phyloP scores from a whole-genome alignment of 805 yeast species.

The Torulaspora quercuum region DNA sequence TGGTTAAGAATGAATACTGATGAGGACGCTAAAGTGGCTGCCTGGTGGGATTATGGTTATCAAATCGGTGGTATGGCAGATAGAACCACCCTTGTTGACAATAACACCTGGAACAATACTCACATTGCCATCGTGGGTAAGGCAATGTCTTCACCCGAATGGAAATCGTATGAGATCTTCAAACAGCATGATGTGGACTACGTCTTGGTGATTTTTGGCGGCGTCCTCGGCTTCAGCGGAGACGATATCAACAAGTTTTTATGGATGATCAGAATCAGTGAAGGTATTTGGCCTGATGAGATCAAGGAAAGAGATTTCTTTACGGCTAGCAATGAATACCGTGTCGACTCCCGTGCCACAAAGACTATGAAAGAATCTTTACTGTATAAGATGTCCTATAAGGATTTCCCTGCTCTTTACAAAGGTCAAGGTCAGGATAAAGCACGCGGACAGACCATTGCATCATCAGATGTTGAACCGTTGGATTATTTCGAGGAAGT shows the following conservation, averaged over 20 bases:
- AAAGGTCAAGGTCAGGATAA: conserved; percentile 66
- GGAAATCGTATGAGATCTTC: conserved; percentile 81
- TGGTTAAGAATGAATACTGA: conserved; percentile 98
- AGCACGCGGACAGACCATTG: conserved; percentile 80
- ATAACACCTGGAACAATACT: conserved; percentile 99
- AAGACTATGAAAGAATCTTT: conserved; percentile 82
- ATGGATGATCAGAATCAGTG: conserved; percentile 99
- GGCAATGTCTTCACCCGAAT: conserved; percentile 91
- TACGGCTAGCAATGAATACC: conserved; percentile 82
- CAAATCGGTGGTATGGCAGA: conserved; percentile 99
- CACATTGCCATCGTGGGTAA: conserved; percentile 99
- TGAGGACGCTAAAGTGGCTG: conserved; percentile 92
- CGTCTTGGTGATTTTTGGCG: conserved; percentile 90
- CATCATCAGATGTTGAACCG: conserved; percentile 46
- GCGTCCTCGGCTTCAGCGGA: conserved; percentile 87
- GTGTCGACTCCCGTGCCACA: conserved; percentile 78
- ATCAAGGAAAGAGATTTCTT: conserved; percentile 80
- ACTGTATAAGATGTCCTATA: conserved; percentile 92
- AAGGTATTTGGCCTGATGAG: conserved; percentile 99
- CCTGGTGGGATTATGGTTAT: conserved; percentile 99
- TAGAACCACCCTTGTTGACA: conserved; percentile 95
- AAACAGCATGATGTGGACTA: conserved; percentile 93
- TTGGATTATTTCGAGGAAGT: conserved; percentile 87
- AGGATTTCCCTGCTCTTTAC: conserved; percentile 73
- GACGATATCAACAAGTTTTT: conserved; percentile 94